A percentile compares a stretch with the other conserved stretches of the same genome.
These are phyloP conservation scores for Mucor saturninus DNA, from an alignment of 371 early-diverging fungal genomes.

Conservation along the genomic window DNA sequence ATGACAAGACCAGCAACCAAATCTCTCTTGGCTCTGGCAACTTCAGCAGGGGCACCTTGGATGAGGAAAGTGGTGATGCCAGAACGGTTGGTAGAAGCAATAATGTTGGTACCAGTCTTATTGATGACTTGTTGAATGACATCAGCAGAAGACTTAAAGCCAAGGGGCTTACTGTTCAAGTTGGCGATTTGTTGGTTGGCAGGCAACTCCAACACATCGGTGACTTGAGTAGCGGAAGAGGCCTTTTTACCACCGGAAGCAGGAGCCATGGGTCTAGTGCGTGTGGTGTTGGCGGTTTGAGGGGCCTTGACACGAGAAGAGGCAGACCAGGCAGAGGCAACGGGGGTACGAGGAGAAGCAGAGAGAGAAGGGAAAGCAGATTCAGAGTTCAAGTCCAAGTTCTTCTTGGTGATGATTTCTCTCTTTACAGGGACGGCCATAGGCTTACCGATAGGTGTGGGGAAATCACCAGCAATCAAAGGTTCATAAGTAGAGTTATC, in stretches of 20 bases:
- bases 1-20: conserved; percentile 75
- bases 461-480: conserved; percentile 52
- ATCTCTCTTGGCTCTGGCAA: conserved; percentile 82
- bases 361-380: conserved; percentile 77
- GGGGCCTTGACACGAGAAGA: conserved; percentile 58
- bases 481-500: conserved; percentile 45
- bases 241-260: conserved; percentile 29
- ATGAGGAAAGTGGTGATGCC: conserved; percentile 86
- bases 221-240: conserved; percentile 41
- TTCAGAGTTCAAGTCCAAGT: conserved; percentile 66
- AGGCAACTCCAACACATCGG: conserved; percentile 69
- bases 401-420: conserved; percentile 32
- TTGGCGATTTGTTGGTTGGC: conserved; percentile 60
- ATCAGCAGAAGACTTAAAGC: conserved; percentile 69
- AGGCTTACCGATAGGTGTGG: conserved; percentile 47
- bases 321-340: conserved; percentile 55
- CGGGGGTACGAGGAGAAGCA: conserved; percentile 53
- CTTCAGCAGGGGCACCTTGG: conserved; percentile 78
- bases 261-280: conserved; percentile 30
- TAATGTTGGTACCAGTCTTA: conserved; percentile 81
- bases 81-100: conserved; percentile 80
- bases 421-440: conserved; percentile 22
- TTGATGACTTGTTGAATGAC: conserved; percentile 74
- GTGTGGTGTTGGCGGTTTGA: conserved; percentile 20
- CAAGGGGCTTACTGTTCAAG: conserved; percentile 47